Percentiles rank a stretch among this genome's conserved stretches.
These are phyloP conservation scores for Tylopilus rubrobrunneus DNA, from an alignment of 768 basidiomycete species.

Conservation along the genomic window DNA sequence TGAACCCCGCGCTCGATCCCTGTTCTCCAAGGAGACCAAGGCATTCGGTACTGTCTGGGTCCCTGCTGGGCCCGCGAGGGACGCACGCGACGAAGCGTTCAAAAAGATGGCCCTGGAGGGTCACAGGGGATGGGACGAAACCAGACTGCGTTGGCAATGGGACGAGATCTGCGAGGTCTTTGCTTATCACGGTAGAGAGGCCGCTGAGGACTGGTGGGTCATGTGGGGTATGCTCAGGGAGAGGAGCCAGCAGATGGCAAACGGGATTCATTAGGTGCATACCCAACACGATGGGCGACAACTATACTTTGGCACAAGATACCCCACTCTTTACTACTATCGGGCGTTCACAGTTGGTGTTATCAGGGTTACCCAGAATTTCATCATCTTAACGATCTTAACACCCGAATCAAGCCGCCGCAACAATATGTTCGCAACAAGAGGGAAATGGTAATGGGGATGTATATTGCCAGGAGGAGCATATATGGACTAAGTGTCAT, in stretches of 20 bases:
- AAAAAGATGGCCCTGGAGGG: constrained; percentile 21
- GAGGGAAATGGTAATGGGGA: constrained; percentile 13
- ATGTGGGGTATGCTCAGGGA: constrained; percentile 51
- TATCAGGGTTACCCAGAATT: background rate
- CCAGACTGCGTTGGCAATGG: constrained; percentile 47
- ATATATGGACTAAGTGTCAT: background rate
- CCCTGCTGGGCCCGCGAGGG: constrained; percentile 43
- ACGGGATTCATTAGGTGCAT: constrained; percentile 7
- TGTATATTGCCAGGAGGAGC: constrained; percentile 13
- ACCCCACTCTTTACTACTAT: background rate
- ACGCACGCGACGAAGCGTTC: constrained; percentile 40
- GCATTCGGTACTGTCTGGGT: constrained; percentile 41
- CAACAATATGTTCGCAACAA: background rate
- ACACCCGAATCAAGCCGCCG: no score
- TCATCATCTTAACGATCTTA: background rate
- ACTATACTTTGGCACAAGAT: background rate
- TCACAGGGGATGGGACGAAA: constrained; percentile 46
- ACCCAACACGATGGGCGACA: constrained; percentile 3
- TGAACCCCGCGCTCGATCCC: constrained; percentile 42
- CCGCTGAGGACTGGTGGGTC: constrained; percentile 66
- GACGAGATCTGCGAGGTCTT: constrained; percentile 52
- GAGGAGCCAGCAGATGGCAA: constrained; percentile 26
- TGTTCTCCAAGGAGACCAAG: constrained; percentile 42
- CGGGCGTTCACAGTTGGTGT: no score
- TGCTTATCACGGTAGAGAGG: constrained; percentile 52